phyloP scores from a whole-genome alignment of 441 rosid genomes.

The Pelargonium australe region DNA sequence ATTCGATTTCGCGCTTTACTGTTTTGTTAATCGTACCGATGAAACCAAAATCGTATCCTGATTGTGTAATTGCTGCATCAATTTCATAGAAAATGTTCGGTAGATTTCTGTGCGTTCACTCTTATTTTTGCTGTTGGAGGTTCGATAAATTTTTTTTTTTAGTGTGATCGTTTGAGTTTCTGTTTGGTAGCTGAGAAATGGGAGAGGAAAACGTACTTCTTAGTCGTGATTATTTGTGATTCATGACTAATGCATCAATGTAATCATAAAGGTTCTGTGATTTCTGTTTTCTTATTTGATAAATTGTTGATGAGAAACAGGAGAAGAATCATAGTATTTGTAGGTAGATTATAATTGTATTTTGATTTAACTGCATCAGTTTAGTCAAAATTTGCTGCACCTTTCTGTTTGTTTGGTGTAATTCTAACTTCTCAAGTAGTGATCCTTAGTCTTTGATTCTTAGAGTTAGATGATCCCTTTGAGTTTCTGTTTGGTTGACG shows the following conservation, averaged over 20 bases:
- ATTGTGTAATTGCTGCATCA: background rate
- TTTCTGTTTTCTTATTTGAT: background rate
- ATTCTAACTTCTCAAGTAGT: background rate
- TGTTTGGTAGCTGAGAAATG: background rate
- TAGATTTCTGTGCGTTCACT: background rate
- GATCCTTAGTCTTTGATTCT: background rate
- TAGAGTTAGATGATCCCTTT: background rate
- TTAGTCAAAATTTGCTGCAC: background rate
- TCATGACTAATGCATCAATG: background rate
- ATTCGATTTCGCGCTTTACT: background rate
- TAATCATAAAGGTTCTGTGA: background rate
- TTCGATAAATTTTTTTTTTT: background rate
- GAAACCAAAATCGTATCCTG: background rate
- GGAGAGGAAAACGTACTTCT: background rate
- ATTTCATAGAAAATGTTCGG: background rate
- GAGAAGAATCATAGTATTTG: background rate
- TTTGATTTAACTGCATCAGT: background rate
- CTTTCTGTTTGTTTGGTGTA: too few species aligned
- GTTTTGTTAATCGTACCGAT: background rate
- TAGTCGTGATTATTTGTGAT: background rate
- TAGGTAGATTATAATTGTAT: background rate
- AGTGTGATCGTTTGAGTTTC: background rate
- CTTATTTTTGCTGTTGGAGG: background rate
- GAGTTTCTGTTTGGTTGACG: background rate
- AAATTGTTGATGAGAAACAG: background rate